phyloP scores from a whole-genome alignment of 495 filamentous ascomycete genomes.

The Xylaria sp. region DNA sequence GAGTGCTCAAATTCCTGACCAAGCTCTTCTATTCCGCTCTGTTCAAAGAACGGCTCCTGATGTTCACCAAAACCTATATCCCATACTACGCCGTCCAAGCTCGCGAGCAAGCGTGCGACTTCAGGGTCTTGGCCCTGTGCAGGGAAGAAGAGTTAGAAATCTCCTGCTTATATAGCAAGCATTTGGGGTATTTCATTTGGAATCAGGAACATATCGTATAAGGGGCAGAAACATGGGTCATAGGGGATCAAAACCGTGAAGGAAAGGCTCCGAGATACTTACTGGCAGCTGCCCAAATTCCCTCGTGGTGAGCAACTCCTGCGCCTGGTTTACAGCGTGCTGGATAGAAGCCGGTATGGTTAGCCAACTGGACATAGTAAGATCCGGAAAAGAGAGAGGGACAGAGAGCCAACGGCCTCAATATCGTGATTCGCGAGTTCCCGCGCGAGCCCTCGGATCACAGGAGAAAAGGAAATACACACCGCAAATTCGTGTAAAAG shows the following conservation, averaged over 20 bases:
- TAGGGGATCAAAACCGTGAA: not conserved
- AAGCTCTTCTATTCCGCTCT: slow-evolving; percentile 23
- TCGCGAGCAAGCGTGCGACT: not conserved
- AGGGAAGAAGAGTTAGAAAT: not conserved
- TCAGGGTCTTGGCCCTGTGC: not conserved
- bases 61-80: not conserved
- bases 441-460: slow-evolving; percentile 12
- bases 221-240: not conserved
- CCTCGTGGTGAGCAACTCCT: not conserved
- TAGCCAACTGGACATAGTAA: slow-evolving; percentile 3
- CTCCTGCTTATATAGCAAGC: not conserved
- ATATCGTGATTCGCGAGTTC: not conserved
- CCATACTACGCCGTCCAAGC: slow-evolving; percentile 16
- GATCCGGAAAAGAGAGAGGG: not conserved
- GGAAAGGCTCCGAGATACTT: not conserved
- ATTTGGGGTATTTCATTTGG: not conserved
- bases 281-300: not conserved
- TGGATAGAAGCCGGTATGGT: slow-evolving; percentile 24
- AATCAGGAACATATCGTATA: no score
- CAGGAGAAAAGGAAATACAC: not conserved
- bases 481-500: slow-evolving; percentile 47
- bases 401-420: not conserved
- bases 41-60: slow-evolving; percentile 33
- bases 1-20: slow-evolving; percentile 39
- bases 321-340: slow-evolving; percentile 35